Evolutionary conservation across 75 land plant genomes (phyloP).

Genomic region (Picea glauca): DNA sequence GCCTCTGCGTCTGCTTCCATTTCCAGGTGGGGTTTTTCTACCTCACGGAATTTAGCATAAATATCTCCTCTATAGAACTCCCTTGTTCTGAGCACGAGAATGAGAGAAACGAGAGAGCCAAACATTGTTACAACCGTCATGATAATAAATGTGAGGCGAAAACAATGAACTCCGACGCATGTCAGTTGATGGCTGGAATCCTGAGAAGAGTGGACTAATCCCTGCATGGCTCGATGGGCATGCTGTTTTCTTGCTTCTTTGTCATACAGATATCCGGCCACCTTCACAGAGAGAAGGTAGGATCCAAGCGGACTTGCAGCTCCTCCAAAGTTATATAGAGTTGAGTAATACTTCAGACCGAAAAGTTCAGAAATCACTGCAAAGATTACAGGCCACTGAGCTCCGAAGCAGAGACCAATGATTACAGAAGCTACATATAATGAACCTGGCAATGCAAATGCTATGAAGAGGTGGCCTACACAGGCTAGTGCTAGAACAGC

Average conservation of each 20-base stretch:
- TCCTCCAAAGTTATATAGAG: constrained; percentile 49
- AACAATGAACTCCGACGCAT: constrained; percentile 50
- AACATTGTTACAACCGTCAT: constrained; percentile 36
- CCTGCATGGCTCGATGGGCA: constrained; percentile 21
- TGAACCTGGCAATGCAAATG: constrained; percentile 23
- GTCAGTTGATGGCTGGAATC: constrained; percentile 9
- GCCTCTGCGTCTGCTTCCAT: no score
- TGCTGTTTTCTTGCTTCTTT: constrained; percentile 17
- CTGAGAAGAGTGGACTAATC: background rate
- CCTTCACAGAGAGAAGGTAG: constrained; percentile 50
- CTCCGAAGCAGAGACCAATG: constrained; percentile 58
- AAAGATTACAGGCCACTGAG: constrained; percentile 47
- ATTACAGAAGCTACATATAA: constrained; percentile 53
- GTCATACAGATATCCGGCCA: constrained; percentile 40
- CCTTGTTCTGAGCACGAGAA: constrained; percentile 44
- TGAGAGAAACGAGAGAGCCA: constrained; percentile 33
- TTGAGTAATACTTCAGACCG: constrained; percentile 55
- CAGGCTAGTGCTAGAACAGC: constrained; percentile 13
- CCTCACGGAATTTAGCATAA: no score
- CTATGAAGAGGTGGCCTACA: constrained; percentile 36
- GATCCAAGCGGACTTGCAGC: constrained; percentile 66
- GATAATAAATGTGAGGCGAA: constrained; percentile 41
- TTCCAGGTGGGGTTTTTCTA: no score
- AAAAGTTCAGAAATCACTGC: constrained; percentile 65
- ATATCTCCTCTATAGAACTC: constrained; percentile 27